phyloP scores from a whole-genome alignment of 495 filamentous ascomycete species.

The Cercophora newfieldiana region DNA sequence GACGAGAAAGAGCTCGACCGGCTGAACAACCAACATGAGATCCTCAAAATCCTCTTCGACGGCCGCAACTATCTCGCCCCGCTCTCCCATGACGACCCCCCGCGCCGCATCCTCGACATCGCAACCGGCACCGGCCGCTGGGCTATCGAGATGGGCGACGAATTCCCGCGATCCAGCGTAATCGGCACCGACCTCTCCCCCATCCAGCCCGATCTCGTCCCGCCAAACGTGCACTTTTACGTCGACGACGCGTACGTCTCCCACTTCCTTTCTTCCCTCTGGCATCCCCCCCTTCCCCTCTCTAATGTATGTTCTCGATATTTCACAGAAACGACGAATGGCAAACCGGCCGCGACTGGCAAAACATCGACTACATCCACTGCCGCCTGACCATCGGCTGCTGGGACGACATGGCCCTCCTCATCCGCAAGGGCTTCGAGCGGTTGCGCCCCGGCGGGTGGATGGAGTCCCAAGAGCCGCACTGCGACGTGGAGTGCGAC shows the following conservation, averaged over 20 bases:
- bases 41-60: constrained; percentile 55
- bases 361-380: constrained; percentile 62
- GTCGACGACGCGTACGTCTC: neutral
- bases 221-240: constrained; percentile 49
- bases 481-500: constrained; percentile 25
- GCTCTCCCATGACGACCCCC: constrained; percentile 42
- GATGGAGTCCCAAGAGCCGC: constrained; percentile 29
- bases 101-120: constrained; percentile 63
- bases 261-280: no score
- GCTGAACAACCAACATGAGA: constrained; percentile 61
- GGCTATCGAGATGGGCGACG: constrained; percentile 53
- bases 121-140: constrained; percentile 65
- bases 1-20: constrained; percentile 55
- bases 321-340: constrained; percentile 51
- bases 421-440: constrained; percentile 37
- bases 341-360: constrained; percentile 46
- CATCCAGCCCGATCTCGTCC: constrained; percentile 53
- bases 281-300: neutral
- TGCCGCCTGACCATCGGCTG: constrained; percentile 51
- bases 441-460: constrained; percentile 29
- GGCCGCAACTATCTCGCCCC: constrained; percentile 60
- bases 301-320: constrained; percentile 22
- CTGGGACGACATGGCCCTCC: constrained; percentile 53
- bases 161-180: constrained; percentile 53
- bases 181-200: constrained; percentile 66